A percentile compares a stretch with the other conserved stretches of the same genome.
These are phyloP conservation scores for Aspergillus biplanus DNA, from an alignment of 495 filamentous ascomycete genomes.

Conservation along the genomic window DNA sequence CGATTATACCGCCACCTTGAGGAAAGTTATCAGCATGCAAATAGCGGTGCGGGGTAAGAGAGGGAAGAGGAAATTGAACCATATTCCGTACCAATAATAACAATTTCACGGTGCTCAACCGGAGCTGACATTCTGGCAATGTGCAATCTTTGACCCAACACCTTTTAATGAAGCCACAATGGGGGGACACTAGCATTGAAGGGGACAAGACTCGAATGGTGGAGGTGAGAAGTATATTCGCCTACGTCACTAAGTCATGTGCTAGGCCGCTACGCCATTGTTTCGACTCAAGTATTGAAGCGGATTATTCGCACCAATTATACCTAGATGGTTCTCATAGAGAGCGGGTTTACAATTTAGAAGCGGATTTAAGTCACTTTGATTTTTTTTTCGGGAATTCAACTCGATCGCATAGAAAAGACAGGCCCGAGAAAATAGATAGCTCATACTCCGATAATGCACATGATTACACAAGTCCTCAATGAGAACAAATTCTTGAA, in stretches of 20 bases:
- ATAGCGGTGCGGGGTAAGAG: slow-evolving; percentile 34
- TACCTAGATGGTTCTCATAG: no score
- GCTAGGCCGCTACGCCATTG: slow-evolving; percentile 3
- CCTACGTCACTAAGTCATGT: slow-evolving; percentile 38
- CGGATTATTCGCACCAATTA: no score
- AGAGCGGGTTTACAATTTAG: no score
- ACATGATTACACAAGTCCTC: slow-evolving; percentile 16
- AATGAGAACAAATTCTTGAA: background rate
- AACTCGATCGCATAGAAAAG: background rate
- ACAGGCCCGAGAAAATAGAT: slow-evolving; percentile 1
- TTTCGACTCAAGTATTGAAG: no score
- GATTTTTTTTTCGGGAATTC: background rate
- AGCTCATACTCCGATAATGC: slow-evolving; percentile 30
- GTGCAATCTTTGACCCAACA: slow-evolving; percentile 25
- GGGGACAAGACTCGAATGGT: slow-evolving; percentile 1
- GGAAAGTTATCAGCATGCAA: slow-evolving; percentile 16
- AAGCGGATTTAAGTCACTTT: no score
- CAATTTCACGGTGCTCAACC: slow-evolving; percentile 60
- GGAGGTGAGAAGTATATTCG: background rate
- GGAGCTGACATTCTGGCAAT: slow-evolving; percentile 40
- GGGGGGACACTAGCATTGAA: slow-evolving; percentile 8
- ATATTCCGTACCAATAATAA: slow-evolving; percentile 70
- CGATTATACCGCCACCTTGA: slow-evolving; percentile 91
- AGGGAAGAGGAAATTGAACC: slow-evolving; percentile 26
- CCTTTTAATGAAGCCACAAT: slow-evolving; percentile 36